phyloP scores from a whole-genome alignment of 2,329 filamentous ascomycete genomes.

The Trichophyton rubrum region DNA sequence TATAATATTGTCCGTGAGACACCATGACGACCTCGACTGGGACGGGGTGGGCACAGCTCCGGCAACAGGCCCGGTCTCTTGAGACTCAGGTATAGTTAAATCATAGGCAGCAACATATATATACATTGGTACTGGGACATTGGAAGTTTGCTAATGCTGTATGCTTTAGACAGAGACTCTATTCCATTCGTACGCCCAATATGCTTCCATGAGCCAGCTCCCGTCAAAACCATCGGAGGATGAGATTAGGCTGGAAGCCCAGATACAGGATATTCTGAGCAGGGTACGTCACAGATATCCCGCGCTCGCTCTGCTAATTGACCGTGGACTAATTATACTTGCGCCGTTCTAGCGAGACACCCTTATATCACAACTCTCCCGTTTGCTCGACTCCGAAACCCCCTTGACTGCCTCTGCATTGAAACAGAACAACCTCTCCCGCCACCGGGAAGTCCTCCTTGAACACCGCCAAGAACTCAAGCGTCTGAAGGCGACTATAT shows the following conservation, averaged over 20 bases:
- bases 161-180: constrained; percentile 60
- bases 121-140: not conserved
- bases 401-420: constrained; percentile 75
- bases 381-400: constrained; percentile 86
- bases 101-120: not conserved
- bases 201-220: constrained; percentile 65
- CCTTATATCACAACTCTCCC: constrained; percentile 67
- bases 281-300: constrained; percentile 43
- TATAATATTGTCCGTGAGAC: not conserved
- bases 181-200: constrained; percentile 70
- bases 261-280: constrained; percentile 72
- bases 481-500: constrained; percentile 60
- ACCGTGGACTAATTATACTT: not conserved
- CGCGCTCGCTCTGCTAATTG: not conserved
- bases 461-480: constrained; percentile 75
- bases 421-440: constrained; percentile 91
- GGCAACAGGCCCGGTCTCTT: constrained; percentile 76
- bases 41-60: constrained; percentile 80
- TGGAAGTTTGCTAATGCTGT: not conserved
- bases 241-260: constrained; percentile 64
- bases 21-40: constrained; percentile 44
- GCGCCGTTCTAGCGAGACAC: constrained; percentile 53
- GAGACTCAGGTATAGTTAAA: constrained; percentile 63
- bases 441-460: constrained; percentile 77
- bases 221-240: constrained; percentile 75